A percentile compares a stretch with the other conserved stretches of the same genome.
Evolutionary conservation across 306 rosid genomes (phyloP).

Genomic region (Vachellia collinsii): DNA sequence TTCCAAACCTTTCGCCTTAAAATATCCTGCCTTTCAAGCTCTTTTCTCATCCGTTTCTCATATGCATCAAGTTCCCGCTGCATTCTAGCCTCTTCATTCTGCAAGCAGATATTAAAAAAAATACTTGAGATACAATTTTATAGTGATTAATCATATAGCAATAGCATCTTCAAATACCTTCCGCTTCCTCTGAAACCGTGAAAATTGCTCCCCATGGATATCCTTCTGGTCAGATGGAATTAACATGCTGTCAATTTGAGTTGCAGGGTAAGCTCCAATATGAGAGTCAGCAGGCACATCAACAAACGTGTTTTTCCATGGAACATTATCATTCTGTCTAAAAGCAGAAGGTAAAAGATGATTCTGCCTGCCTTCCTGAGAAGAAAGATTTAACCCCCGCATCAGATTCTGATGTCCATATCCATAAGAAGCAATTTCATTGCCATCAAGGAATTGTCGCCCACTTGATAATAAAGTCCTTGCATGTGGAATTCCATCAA

Average conservation of each 20-base stretch:
- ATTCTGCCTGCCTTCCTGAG: slow-evolving; percentile 55
- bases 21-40: slow-evolving; percentile 77
- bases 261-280: slow-evolving; percentile 49
- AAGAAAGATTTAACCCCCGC: slow-evolving; percentile 47
- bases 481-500: slow-evolving; percentile 45
- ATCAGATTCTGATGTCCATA: slow-evolving; percentile 59
- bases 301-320: slow-evolving; percentile 41
- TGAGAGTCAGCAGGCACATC: slow-evolving; percentile 47
- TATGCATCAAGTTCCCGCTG: slow-evolving; percentile 75
- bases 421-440: slow-evolving; percentile 51
- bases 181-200: slow-evolving; percentile 61
- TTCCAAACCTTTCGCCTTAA: slow-evolving; percentile 68
- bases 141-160: slow-evolving; percentile 22
- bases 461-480: slow-evolving; percentile 50
- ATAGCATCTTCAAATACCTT: slow-evolving; percentile 51
- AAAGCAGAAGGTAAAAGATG: slow-evolving; percentile 52
- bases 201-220: slow-evolving; percentile 54
- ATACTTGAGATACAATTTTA: slow-evolving; percentile 28
- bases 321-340: slow-evolving; percentile 46
- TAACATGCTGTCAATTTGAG: slow-evolving; percentile 48
- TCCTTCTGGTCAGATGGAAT: slow-evolving; percentile 48
- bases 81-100: slow-evolving; percentile 72
- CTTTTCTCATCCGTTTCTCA: slow-evolving; percentile 73
- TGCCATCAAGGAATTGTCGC: slow-evolving; percentile 42
- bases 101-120: slow-evolving; percentile 22